Evolutionary conservation across 2,329 filamentous ascomycete genomes (phyloP), one percentile per base, ranked within the genome.

Genomic region (Pseudogymnoascus sp.): DNA sequence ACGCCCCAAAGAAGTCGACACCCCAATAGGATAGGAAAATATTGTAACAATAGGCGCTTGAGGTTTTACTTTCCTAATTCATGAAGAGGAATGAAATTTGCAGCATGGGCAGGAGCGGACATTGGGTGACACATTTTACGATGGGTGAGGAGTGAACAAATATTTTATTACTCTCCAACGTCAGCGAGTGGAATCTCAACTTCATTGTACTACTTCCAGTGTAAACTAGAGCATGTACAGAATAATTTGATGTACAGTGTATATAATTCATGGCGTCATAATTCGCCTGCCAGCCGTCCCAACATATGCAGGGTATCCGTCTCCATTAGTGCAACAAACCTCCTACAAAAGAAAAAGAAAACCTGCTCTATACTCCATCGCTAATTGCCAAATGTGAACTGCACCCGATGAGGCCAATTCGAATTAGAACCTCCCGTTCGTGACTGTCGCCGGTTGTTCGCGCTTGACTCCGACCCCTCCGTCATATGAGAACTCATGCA

Each of bases 1-100:
- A 90, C 41, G 64, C 66, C 9, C 65, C 68, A 23, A 61, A 58
- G 57, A 66, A 68, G 61, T 59, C 63, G 60, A 62, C 65, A 48
- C 57, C 45, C 45, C 45, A 52, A 5, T 34, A 38, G 48, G 28
- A 57, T 59, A 41, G 38, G 55, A 35, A 38, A 33, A 23, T 34
- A 61, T 30, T 52, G 45, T 52, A 52, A 30, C 45, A 52, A 52
- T 30, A 52, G 45, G 45, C 45, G 45, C 45, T 18, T 30, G 19
- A 12, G 45, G 45, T 30, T 15, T 52, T 26, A 48, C 21, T 15
- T 52, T 52, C 9, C n/a, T 26, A 30, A 19, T 30, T 52, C 30
- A 52, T 7, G 45, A 52, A 9, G 45, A 19, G 30, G 15, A 52
- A 52, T 52, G 45, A 28, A 52, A 52, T 30, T 18, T 10, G 45